These are phyloP conservation scores for Yamadazyma philogaea DNA, from an alignment of 805 yeast genomes.

Conservation along the genomic window DNA sequence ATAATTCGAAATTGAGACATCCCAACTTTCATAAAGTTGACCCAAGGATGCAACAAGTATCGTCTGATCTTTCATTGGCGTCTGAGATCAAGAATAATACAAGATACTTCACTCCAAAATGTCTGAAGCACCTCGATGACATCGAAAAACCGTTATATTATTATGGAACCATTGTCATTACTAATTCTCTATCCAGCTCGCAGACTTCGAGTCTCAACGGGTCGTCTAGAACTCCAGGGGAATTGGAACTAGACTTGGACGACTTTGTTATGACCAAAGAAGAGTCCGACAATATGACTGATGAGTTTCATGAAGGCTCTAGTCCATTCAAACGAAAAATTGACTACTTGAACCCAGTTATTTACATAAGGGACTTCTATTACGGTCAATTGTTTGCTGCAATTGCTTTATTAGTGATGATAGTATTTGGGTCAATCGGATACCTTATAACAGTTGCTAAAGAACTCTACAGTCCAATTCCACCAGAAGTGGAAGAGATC, in stretches of 20 bases:
- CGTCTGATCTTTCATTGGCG: conserved; percentile 12
- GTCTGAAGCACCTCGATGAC: conserved; percentile 8
- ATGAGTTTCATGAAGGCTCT: conserved; percentile 10
- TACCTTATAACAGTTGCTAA: conserved; percentile 12
- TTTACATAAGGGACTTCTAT: conserved; percentile 9
- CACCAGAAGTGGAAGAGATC: conserved; percentile 24
- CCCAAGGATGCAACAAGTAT: conserved; percentile 6
- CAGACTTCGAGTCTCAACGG: neutral
- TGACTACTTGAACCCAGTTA: conserved; percentile 13
- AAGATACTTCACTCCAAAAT: conserved; percentile 13
- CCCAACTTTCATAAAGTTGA: conserved; percentile 16
- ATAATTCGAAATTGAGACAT: conserved; percentile 10
- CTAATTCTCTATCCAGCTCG: conserved; percentile 1
- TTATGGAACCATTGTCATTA: conserved; percentile 4
- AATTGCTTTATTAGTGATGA: conserved; percentile 8
- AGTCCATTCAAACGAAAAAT: conserved; percentile 10
- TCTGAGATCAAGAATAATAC: conserved; percentile 12
- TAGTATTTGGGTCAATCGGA: conserved; percentile 16
- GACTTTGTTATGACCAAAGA: conserved; percentile 12
- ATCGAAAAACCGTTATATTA: conserved; percentile 16
- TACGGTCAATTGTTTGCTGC: conserved; percentile 13
- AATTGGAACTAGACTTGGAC: neutral
- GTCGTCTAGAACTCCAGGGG: neutral
- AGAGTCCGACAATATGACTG: conserved; percentile 11
- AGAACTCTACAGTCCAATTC: conserved; percentile 4